phyloP scores from a whole-genome alignment of 805 yeast genomes.

The Candida rishiriensis region DNA sequence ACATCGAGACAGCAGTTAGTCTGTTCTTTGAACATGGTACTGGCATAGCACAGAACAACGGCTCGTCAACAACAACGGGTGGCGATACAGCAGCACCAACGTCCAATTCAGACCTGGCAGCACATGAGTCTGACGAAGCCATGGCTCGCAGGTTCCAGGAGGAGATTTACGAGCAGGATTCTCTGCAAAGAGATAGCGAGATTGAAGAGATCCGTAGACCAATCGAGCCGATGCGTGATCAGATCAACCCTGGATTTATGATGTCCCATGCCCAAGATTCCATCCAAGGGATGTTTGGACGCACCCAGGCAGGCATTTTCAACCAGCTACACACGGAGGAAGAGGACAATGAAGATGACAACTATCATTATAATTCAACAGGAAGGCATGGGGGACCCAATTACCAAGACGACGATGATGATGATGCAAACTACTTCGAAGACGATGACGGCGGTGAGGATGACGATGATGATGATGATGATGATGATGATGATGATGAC shows the following conservation, averaged over 20 bases:
- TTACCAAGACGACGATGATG: slow-evolving; percentile 17
- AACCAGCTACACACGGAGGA: slow-evolving; percentile 38
- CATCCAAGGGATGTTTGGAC: slow-evolving; percentile 41
- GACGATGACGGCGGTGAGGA: slow-evolving; percentile 36
- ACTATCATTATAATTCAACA: slow-evolving; percentile 30
- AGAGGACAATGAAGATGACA: slow-evolving; percentile 26
- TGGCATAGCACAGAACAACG: slow-evolving; percentile 16
- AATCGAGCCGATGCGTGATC: slow-evolving; percentile 73
- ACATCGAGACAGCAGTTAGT: slow-evolving; percentile 80
- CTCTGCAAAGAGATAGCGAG: slow-evolving; percentile 29
- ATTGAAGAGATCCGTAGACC: slow-evolving; percentile 66
- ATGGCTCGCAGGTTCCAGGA: slow-evolving; percentile 59
- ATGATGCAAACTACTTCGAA: slow-evolving; percentile 29
- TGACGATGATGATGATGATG: slow-evolving; percentile 35
- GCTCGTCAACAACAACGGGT: slow-evolving; percentile 9
- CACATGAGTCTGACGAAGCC: slow-evolving; percentile 36
- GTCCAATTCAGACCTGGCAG: not conserved
- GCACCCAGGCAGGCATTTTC: slow-evolving; percentile 49
- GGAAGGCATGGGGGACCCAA: slow-evolving; percentile 30
- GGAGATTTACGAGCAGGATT: slow-evolving; percentile 49
- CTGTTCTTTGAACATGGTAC: slow-evolving; percentile 69
- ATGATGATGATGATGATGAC: slow-evolving; percentile 34
- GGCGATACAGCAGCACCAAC: slow-evolving; percentile 2
- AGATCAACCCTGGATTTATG: slow-evolving; percentile 30
- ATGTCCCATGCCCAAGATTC: slow-evolving; percentile 19